phyloP scores from a whole-genome alignment of 495 filamentous ascomycete genomes.

The Hyaloscypha hepaticicola region DNA sequence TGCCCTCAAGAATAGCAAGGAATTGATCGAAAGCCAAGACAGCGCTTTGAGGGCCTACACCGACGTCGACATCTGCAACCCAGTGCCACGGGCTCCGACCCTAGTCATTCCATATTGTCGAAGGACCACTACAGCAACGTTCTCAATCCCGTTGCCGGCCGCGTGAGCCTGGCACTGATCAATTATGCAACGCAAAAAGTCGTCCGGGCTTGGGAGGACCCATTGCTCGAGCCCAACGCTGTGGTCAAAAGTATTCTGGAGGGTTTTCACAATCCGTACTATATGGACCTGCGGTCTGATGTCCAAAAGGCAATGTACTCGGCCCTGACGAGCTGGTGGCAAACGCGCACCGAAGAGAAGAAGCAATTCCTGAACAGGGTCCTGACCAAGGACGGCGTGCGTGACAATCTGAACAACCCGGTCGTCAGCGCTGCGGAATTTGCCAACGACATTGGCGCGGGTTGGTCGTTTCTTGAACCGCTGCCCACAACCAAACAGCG shows the following conservation, averaged over 20 bases:
- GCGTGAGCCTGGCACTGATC: constrained; percentile 69
- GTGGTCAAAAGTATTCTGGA: constrained; percentile 72
- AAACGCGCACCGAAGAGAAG: constrained; percentile 54
- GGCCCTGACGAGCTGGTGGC: constrained; percentile 79
- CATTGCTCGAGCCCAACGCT: constrained; percentile 60
- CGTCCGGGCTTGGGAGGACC: constrained; percentile 81
- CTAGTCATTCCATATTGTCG: constrained; percentile 89
- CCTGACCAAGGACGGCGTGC: constrained; percentile 72
- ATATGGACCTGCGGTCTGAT: constrained; percentile 63
- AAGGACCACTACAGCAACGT: constrained; percentile 90
- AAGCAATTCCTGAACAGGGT: constrained; percentile 63
- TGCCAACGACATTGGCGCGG: no score
- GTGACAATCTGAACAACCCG: constrained; percentile 20
- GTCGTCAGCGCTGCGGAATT: no score
- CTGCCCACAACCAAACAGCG: no score
- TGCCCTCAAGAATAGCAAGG: no score
- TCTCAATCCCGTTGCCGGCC: constrained; percentile 84
- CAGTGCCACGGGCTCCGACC: constrained; percentile 66
- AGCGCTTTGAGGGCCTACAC: no score
- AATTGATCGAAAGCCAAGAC: no score
- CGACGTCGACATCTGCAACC: no score
- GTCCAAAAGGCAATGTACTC: constrained; percentile 73
- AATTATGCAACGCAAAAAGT: constrained; percentile 81
- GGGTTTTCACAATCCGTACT: constrained; percentile 83
- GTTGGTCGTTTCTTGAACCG: no score